phyloP scores from a whole-genome alignment of 1,284 basidiomycete genomes.

The Leccinum pachyderme region DNA sequence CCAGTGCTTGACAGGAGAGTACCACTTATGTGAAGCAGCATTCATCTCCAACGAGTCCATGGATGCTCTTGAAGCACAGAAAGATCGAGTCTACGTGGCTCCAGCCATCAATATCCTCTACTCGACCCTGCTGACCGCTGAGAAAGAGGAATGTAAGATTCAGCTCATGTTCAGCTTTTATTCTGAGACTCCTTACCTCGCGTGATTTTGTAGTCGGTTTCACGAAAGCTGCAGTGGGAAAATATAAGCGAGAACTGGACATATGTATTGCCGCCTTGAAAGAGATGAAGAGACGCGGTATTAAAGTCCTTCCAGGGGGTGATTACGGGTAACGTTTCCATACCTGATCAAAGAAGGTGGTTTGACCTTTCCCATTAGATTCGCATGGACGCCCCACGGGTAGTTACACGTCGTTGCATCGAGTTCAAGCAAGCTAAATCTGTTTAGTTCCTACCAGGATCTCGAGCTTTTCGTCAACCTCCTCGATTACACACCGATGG shows the following conservation, averaged over 20 bases:
- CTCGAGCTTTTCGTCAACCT: constrained; percentile 38
- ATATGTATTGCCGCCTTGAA: constrained; percentile 33
- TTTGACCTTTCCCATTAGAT: constrained; percentile 17
- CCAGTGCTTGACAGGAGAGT: background rate
- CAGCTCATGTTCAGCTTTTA: background rate
- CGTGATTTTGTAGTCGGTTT: constrained; percentile 21
- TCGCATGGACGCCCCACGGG: constrained; percentile 39
- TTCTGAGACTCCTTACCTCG: background rate
- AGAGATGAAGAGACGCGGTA: constrained; percentile 35
- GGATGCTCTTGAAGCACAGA: constrained; percentile 34
- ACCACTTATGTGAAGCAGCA: constrained; percentile 13
- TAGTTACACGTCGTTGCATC: background rate
- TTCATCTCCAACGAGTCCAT: constrained; percentile 36
- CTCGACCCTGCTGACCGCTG: constrained; percentile 25
- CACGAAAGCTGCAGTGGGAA: constrained; percentile 17
- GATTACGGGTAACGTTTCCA: constrained; percentile 29
- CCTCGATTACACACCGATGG: constrained; percentile 36
- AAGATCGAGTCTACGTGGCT: constrained; percentile 31
- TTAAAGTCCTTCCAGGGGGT: constrained; percentile 34
- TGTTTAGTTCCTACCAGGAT: constrained; percentile 33
- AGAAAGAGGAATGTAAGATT: constrained; percentile 22
- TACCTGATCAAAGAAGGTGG: background rate
- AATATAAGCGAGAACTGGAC: constrained; percentile 31
- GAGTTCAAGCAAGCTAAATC: constrained; percentile 4
- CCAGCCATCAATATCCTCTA: constrained; percentile 36